Base-by-base conservation (phyloP, 176 grass and related monocot species). In the Stipa capillata region DNA sequence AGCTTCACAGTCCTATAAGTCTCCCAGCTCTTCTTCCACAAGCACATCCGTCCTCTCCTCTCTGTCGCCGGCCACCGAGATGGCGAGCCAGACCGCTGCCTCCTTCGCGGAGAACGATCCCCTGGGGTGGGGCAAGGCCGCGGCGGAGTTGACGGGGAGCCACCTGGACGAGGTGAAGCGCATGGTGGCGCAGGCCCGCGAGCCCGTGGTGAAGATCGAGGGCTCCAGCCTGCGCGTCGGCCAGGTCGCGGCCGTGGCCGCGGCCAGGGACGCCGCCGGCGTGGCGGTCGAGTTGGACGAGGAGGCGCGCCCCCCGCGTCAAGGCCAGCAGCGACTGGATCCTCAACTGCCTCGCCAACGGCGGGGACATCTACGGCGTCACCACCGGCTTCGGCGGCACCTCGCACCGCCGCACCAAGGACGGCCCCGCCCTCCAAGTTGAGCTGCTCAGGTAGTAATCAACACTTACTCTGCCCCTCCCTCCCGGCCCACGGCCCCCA, bases 311-410 rank as follows among this genome's bases (percentile, higher is more conserved):
- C 17, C 89, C 82, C 16, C 79, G 92, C 35, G 92, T 94, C 60
- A 88, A 74, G 45, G 92, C 92, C 61, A 94, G 92, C 84, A 94
- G 86, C 83, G 84, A 85, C 47, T 95, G 93, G 93, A 85, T 95
- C 79, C 77, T 95, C 77, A 70, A 83, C 32, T 92, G 93, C 86
- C 67, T 95, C 81, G 73, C 71, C 48, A 79, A 80, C 70, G 93
- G 93, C 71, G 90, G 80, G 56, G 93, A 95, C 55, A n/a, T n/a
- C n/a, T n/a, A n/a, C n/a, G n/a, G n/a, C n/a, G n/a, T n/a, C n/a
- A n/a, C n/a, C n/a, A n/a, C n/a, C n/a, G n/a, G n/a, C n/a, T n/a
- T n/a, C n/a, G n/a, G n/a, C n/a, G n/a, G n/a, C n/a, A n/a, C n/a
- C n/a, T n/a, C n/a, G n/a, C n/a, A n/a, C n/a, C n/a, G n/a, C n/a